A percentile compares a stretch with the other conserved stretches of the same genome.
Evolutionary conservation across 2,329 filamentous ascomycete genomes (phyloP).

Genomic region (Nigrograna mackinnonii): DNA sequence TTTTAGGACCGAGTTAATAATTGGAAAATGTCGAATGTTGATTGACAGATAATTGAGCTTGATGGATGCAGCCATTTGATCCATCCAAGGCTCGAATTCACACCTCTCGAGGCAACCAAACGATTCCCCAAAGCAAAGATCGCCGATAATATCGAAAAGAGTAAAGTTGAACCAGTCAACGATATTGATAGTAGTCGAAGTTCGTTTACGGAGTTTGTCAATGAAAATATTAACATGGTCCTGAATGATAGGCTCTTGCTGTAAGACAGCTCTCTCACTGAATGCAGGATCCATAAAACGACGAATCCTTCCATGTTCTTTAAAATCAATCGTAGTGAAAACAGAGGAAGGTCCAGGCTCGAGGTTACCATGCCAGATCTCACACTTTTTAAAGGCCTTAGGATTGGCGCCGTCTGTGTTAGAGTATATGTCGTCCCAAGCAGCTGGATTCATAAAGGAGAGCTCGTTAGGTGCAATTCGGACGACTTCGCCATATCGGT

Average conservation of each 20-base stretch:
- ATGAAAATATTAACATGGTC: slow-evolving; percentile 6
- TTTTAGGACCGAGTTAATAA: slow-evolving; percentile 8
- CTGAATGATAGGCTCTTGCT: slow-evolving; percentile 11
- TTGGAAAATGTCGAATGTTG: slow-evolving; percentile 9
- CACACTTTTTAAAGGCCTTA: slow-evolving; percentile 11
- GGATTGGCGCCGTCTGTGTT: slow-evolving; percentile 17
- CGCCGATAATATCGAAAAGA: slow-evolving; percentile 21
- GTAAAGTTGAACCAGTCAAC: slow-evolving; percentile 13
- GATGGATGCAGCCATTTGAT: slow-evolving; percentile 12
- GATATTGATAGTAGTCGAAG: slow-evolving; percentile 8
- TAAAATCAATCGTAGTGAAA: slow-evolving; percentile 8
- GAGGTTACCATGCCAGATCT: slow-evolving; percentile 12
- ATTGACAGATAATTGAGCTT: slow-evolving; percentile 11
- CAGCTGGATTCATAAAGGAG: slow-evolving; percentile 8
- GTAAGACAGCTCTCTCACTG: slow-evolving; percentile 6
- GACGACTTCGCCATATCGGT: slow-evolving; percentile 9
- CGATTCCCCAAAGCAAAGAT: slow-evolving; percentile 26
- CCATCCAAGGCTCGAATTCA: slow-evolving; percentile 15
- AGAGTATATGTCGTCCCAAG: slow-evolving; percentile 15
- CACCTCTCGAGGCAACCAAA: slow-evolving; percentile 25
- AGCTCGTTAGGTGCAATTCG: slow-evolving; percentile 13
- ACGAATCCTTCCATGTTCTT: slow-evolving; percentile 6
- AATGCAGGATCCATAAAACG: slow-evolving; percentile 11
- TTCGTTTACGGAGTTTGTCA: slow-evolving; percentile 3
- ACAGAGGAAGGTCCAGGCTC: slow-evolving; percentile 9